Evolutionary conservation across 352 stramenopile genomes (phyloP).

Genomic region (Hyaloperonospora arabidopsidis): DNA sequence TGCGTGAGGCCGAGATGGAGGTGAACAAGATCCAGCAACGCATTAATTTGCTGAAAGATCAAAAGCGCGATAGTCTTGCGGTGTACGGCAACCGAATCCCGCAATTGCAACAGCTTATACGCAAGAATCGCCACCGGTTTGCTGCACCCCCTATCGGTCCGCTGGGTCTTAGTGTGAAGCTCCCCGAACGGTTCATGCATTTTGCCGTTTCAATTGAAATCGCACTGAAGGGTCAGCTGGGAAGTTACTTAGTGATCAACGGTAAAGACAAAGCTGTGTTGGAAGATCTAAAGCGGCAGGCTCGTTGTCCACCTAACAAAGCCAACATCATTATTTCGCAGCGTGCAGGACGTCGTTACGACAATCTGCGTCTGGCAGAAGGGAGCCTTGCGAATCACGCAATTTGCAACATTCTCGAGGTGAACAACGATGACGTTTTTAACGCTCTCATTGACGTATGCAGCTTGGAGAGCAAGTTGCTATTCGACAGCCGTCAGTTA

Average conservation of each 20-base stretch:
- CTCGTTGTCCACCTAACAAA: constrained; percentile 58
- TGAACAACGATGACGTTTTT: constrained; percentile 70
- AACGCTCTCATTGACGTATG: constrained; percentile 76
- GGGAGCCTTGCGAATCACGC: constrained; percentile 44
- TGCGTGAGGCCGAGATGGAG: constrained; percentile 53
- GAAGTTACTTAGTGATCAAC: constrained; percentile 74
- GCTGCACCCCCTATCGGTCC: constrained; percentile 59
- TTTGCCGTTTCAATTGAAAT: constrained; percentile 66
- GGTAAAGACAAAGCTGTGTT: constrained; percentile 68
- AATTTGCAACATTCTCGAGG: constrained; percentile 71
- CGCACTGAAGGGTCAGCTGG: constrained; percentile 59
- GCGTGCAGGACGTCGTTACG: constrained; percentile 43
- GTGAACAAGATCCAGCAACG: constrained; percentile 36
- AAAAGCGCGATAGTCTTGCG: constrained; percentile 52
- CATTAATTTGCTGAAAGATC: constrained; percentile 37
- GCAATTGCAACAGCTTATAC: constrained; percentile 67
- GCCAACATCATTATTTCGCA: constrained; percentile 78
- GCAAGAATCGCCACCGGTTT: constrained; percentile 62
- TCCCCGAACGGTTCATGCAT: constrained; percentile 60
- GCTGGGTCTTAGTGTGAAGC: constrained; percentile 61
- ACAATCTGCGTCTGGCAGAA: constrained; percentile 47
- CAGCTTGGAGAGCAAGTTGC: constrained; percentile 64
- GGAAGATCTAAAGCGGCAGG: constrained; percentile 62
- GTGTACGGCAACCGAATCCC: constrained; percentile 65
- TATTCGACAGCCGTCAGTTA: constrained; percentile 52